phyloP scores from a whole-genome alignment of 768 basidiomycete genomes.

The Boletus subparvulus region DNA sequence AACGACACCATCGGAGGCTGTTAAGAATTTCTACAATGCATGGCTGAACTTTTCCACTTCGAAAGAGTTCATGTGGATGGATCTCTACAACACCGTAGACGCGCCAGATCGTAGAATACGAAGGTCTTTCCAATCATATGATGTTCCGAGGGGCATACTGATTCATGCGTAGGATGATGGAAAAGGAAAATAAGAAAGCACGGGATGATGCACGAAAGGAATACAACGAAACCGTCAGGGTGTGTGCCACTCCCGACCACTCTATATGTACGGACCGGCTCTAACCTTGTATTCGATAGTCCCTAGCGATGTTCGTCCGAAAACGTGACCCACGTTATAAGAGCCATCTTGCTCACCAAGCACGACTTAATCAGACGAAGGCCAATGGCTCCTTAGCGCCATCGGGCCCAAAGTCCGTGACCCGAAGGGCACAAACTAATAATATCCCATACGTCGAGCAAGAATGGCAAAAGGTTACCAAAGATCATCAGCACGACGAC shows the following conservation, averaged over 20 bases:
- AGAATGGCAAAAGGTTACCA: conserved; percentile 79
- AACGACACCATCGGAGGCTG: conserved; percentile 48
- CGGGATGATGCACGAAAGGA: conserved; percentile 85
- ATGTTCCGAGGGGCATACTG: background rate
- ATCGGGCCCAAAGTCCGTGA: conserved; percentile 23
- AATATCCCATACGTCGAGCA: conserved; percentile 70
- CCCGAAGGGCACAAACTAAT: conserved; percentile 24
- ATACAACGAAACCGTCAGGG: conserved; percentile 89
- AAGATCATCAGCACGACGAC: conserved; percentile 40
- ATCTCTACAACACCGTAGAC: conserved; percentile 78
- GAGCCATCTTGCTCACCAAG: conserved; percentile 50
- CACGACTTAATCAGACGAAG: conserved; percentile 38
- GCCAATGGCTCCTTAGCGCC: conserved; percentile 31
- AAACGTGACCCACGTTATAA: conserved; percentile 92
- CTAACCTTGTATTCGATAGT: conserved; percentile 40
- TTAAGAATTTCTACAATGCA: conserved; percentile 74
- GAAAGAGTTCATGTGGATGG: conserved; percentile 89
- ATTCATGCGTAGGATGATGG: conserved; percentile 65
- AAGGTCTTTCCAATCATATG: conserved; percentile 43
- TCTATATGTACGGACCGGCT: background rate
- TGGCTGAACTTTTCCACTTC: conserved; percentile 86
- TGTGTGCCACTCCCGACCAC: conserved; percentile 37
- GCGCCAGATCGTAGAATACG: conserved; percentile 85
- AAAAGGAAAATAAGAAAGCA: conserved; percentile 92
- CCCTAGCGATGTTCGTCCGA: conserved; percentile 69